phyloP scores from a whole-genome alignment of 2,329 filamentous ascomycete genomes.

The Ophiostoma sp. region DNA sequence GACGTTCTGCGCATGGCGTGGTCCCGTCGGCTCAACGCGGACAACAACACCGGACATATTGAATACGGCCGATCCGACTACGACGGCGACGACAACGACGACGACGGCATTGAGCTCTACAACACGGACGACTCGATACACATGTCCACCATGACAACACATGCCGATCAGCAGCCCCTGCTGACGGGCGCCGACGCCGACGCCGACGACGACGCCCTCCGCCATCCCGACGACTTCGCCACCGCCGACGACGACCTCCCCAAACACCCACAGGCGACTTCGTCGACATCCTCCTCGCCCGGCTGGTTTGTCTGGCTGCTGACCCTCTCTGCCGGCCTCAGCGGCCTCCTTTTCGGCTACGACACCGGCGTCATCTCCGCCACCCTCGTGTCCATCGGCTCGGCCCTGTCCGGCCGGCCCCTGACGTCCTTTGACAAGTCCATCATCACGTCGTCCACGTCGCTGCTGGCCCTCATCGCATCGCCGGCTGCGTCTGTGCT shows the following conservation, averaged over 20 bases:
- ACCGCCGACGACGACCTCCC: not conserved
- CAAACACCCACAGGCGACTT: not conserved
- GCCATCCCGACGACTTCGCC: not conserved
- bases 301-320: constrained; percentile 55
- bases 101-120: constrained; percentile 18
- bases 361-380: constrained; percentile 65
- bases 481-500: constrained; percentile 61
- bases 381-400: constrained; percentile 59
- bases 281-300: constrained; percentile 24
- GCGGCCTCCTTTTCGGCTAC: constrained; percentile 63
- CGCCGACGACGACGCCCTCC: not conserved
- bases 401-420: constrained; percentile 50
- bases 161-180: constrained; percentile 1
- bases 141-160: not conserved
- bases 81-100: not conserved
- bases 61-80: not conserved
- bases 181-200: not conserved
- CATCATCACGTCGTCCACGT: constrained; percentile 63
- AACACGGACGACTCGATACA: not conserved
- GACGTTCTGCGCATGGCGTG: constrained; percentile 15
- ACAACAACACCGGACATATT: constrained; percentile 13
- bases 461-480: constrained; percentile 58
- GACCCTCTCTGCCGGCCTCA: constrained; percentile 60
- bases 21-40: constrained; percentile 7
- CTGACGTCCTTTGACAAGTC: constrained; percentile 63